phyloP scores from a whole-genome alignment of 2,329 filamentous ascomycete species.

The Chaetomium sp. region DNA sequence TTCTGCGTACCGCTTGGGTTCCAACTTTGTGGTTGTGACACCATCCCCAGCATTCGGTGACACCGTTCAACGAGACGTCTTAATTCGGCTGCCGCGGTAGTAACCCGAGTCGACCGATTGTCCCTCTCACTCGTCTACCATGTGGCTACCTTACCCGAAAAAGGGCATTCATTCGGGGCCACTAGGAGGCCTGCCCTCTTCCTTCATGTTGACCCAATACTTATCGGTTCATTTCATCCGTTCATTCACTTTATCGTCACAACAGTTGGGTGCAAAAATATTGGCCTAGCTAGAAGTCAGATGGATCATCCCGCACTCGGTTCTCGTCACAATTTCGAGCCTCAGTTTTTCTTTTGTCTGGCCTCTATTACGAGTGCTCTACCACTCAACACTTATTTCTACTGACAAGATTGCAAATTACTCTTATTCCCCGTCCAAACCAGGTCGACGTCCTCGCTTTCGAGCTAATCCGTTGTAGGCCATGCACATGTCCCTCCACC shows the following conservation, averaged over 20 bases:
- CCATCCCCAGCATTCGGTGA: not conserved
- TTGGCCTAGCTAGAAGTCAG: not conserved
- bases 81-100: slow-evolving; percentile 2
- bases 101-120: not conserved
- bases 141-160: not conserved
- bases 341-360: not conserved
- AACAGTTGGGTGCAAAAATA: not conserved
- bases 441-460: not conserved
- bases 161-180: not conserved
- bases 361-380: not conserved
- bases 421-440: not conserved
- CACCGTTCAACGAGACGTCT: slow-evolving; percentile 2
- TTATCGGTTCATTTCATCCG: not conserved
- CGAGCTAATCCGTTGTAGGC: not conserved
- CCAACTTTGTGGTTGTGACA: slow-evolving; percentile 12
- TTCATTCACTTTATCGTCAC: not conserved
- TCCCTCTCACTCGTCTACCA: not conserved
- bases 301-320: not conserved
- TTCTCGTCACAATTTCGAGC: not conserved
- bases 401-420: not conserved
- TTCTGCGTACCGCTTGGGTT: not conserved
- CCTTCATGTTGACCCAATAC: not conserved
- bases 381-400: not conserved
- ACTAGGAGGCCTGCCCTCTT: not conserved
- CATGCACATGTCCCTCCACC: not conserved